Percentiles rank a stretch among this genome's conserved stretches.
phyloP scores from a whole-genome alignment of 164 flowering plant species.

The Tetracentron sinense region DNA sequence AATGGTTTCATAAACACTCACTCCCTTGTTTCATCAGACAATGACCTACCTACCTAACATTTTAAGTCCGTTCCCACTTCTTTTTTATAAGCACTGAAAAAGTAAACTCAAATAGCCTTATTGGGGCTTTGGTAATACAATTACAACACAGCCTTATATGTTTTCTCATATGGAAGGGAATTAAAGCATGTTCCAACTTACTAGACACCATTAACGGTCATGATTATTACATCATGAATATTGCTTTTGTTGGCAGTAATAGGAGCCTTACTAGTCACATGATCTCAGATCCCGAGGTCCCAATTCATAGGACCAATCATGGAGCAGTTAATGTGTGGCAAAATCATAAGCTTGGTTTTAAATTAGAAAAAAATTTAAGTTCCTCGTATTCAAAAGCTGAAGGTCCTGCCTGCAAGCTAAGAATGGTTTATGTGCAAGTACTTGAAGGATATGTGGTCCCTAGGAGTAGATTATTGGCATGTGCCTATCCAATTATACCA shows the following conservation, averaged over 20 bases:
- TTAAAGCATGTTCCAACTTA: neutral
- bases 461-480: neutral
- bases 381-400: too few species aligned
- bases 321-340: neutral
- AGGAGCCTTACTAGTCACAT: neutral
- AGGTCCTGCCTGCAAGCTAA: too few species aligned
- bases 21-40: conserved; percentile 19
- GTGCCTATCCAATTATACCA: neutral
- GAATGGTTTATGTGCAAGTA: neutral
- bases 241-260: neutral
- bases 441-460: neutral
- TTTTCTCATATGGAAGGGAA: neutral
- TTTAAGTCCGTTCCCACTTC: neutral
- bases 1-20: conserved; percentile 15
- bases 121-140: neutral
- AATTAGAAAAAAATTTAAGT: neutral
- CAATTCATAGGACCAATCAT: neutral
- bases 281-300: neutral
- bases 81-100: neutral
- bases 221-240: neutral
- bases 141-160: neutral
- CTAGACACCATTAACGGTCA: neutral
- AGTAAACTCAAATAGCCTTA: neutral
- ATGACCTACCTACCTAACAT: conserved; percentile 23
- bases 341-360: neutral